Evolutionary conservation across 2,329 filamentous ascomycete species (phyloP), one percentile per base, ranked within the genome.

Genomic region (Fusarium mexicanum): DNA sequence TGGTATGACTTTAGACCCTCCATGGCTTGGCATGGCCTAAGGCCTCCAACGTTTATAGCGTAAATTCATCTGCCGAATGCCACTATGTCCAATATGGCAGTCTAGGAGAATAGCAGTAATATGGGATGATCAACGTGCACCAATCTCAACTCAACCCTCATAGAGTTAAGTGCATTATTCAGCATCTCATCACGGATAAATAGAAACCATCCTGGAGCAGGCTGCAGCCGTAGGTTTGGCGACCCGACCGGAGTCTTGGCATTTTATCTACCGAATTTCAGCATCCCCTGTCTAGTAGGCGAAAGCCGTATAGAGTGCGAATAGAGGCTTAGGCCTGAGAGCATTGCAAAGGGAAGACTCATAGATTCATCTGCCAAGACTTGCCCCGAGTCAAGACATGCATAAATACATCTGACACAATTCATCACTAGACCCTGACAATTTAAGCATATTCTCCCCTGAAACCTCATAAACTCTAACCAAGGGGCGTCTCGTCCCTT

Each of bases 171-270:
- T 65, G 40, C 18, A 64, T 68, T 20, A 51, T 68, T 33, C 65
- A 73, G 38, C 72, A 64, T 14, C 69, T 75, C 13, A 73, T 75
- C 13, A 67, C 63, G 4, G 66, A 5, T 74, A 74, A n/a, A 67
- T 43, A 43, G 26, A 74, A 8, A 33, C 44, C n/a, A 35, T 66
- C 64, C 33, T 33, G 33, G 33, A 33, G 33, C 33, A 33, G 33
- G 33, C 33, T 33, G 33, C 33, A 14, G 33, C 13, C 13, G 33
- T 33, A 33, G 13, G 38, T 13, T 55, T 20, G 20, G 31, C n/a
- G 40, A 48, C 31, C 29, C 3, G 16, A n/a, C 14, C 11, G 16
- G n/a, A 59, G n/a, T n/a, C 57, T 51, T 60, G 43, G 33, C 57
- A 37, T 31, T 51, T 18, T 22, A 31, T 29, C 33, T 60, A 18